Evolutionary conservation across 2,329 filamentous ascomycete genomes (phyloP).

Genomic region (Trichoderma sp.): DNA sequence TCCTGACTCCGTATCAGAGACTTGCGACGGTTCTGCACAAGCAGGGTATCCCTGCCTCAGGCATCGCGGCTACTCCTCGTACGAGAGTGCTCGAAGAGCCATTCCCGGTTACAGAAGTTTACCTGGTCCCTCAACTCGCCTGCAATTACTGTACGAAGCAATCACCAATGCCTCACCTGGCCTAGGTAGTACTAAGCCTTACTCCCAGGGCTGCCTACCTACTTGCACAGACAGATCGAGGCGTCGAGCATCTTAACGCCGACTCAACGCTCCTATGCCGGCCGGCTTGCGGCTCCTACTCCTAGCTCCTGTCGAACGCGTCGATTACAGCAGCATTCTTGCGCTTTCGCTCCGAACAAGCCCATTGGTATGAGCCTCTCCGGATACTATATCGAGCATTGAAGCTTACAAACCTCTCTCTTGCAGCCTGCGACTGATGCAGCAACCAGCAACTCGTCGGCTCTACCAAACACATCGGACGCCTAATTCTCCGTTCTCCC

Average conservation of each 20-base stretch:
- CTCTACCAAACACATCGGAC: background rate
- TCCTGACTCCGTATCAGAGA: background rate
- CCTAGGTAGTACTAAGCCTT: too few species aligned
- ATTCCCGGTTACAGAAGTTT: background rate
- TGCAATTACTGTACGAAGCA: background rate
- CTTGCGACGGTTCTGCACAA: background rate
- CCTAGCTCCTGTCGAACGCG: background rate
- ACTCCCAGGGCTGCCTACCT: too few species aligned
- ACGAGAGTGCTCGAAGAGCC: too few species aligned
- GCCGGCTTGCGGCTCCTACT: too few species aligned
- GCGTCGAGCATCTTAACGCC: background rate
- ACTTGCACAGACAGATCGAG: too few species aligned
- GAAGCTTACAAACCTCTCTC: background rate
- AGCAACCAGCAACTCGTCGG: background rate
- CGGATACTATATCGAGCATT: background rate
- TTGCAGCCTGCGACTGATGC: background rate
- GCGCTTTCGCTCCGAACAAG: too few species aligned
- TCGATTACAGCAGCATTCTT: background rate
- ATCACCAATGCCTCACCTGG: too few species aligned
- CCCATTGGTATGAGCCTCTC: background rate
- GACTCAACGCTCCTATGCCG: background rate
- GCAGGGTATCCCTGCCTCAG: background rate
- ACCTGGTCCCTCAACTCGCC: background rate
- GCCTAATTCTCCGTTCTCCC: slow-evolving; percentile 23
- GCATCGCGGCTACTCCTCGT: background rate